Base-by-base conservation (phyloP, 2,329 filamentous ascomycete species). In the Penicillium sp. region DNA sequence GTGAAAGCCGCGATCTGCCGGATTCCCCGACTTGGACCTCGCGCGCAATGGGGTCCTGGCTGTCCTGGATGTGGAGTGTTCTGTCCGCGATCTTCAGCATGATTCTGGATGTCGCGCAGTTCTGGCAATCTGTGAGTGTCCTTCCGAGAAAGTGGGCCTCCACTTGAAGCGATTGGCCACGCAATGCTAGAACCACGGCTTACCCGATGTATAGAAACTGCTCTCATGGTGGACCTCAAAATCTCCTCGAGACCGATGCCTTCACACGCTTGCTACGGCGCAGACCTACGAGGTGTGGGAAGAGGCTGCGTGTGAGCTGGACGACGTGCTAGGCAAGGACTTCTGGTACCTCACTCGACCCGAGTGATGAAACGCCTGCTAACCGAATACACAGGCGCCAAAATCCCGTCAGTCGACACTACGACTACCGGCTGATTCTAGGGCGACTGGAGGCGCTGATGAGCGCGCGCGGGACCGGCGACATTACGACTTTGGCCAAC, bases 371-470 rank as follows among this genome's bases (percentile, higher is more conserved):
- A 14, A 9, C 6, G 11, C n/a, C 26, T 11, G 5, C 47, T 47
- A 35, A 52, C 14, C 11, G 27, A n/a, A 14, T 18, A n/a, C 22
- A 14, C 57, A 89, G 87, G 87, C 86, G 89, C 47, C 86, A 89
- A 60, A 87, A 89, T 60, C 82, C 87, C 5, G 83, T 82, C 8
- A 90, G 84, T 56, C 84, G 83, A 60, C 81, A 87, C 69, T 96
- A 95, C 68, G 89, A 95, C 68, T 91, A 88, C 74, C 78, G 82
- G 44, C 81, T 95, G 49, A 93, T 96, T 57, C 80, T 85, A 62
- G 80, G 87, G 62, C 82, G 89, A 16, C 75, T 91, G 36, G 79
- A 84, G 58, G 83, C 82, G 32, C 79, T 94, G 47, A 79, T 84
- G 51, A 75, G 77, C 40, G 84, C 85, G 5, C 79, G 85, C 26